These are phyloP conservation scores for Ceratocystis diversiconidia DNA, from an alignment of 2,329 filamentous ascomycete genomes.

Conservation along the genomic window DNA sequence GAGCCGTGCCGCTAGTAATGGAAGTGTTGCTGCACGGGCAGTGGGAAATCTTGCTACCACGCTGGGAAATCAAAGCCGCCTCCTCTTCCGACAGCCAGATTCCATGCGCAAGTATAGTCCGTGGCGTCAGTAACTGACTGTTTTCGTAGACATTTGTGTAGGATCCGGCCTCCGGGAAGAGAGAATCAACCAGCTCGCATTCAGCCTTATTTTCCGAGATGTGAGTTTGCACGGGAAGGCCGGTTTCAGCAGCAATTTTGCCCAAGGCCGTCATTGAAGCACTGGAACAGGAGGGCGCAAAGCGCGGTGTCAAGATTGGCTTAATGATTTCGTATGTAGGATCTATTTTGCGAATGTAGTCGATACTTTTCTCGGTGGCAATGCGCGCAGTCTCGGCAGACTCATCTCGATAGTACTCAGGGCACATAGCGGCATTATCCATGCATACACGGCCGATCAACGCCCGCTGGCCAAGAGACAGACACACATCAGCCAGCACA, in stretches of 20 bases:
- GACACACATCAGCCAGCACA: slow-evolving; percentile 70
- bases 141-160: slow-evolving; percentile 74
- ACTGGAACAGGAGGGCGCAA: slow-evolving; percentile 47
- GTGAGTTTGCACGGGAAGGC: slow-evolving; percentile 72
- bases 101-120: slow-evolving; percentile 75
- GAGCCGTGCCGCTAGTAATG: slow-evolving; percentile 64
- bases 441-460: slow-evolving; percentile 93
- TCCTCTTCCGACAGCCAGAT: slow-evolving; percentile 61
- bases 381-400: slow-evolving; percentile 42
- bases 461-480: slow-evolving; percentile 68
- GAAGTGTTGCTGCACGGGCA: slow-evolving; percentile 80
- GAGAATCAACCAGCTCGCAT: slow-evolving; percentile 49
- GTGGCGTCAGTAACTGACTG: slow-evolving; percentile 50
- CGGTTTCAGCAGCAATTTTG: slow-evolving; percentile 44
- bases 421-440: slow-evolving; percentile 54
- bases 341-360: slow-evolving; percentile 54
- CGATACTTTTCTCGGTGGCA: slow-evolving; percentile 45
- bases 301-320: slow-evolving; percentile 66
- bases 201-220: slow-evolving; percentile 72
- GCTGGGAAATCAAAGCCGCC: slow-evolving; percentile 44
- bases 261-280: slow-evolving; percentile 52
- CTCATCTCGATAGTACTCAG: slow-evolving; percentile 66
- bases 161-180: slow-evolving; percentile 50
- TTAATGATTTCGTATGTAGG: slow-evolving; percentile 49
- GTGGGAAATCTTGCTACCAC: slow-evolving; percentile 58